Evolutionary conservation across 2,329 filamentous ascomycete species (phyloP).

Genomic region (Fusarium secorum): DNA sequence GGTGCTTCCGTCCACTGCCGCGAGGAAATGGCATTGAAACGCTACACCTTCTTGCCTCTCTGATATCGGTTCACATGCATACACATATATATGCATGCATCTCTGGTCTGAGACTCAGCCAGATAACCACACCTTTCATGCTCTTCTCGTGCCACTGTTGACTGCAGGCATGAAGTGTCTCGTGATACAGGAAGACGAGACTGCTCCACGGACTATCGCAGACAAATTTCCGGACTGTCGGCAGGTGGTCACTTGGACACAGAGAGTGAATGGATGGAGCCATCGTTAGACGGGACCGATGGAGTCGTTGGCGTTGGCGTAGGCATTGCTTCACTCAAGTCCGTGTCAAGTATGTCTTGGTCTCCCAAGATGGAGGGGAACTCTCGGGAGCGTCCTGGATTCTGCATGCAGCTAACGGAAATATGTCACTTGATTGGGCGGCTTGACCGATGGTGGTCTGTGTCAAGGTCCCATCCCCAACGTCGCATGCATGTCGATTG

Average conservation of each 20-base stretch:
- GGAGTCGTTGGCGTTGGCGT: background rate
- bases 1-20: slow-evolving; percentile 7
- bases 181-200: slow-evolving; percentile 16
- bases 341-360: background rate
- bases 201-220: slow-evolving; percentile 22
- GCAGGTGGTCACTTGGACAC: slow-evolving; percentile 28
- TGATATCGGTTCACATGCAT: background rate
- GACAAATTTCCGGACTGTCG: slow-evolving; percentile 25
- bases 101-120: slow-evolving; percentile 16
- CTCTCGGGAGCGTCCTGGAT: slow-evolving; percentile 31
- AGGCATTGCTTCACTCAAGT: background rate
- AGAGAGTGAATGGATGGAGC: slow-evolving; percentile 15
- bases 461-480: slow-evolving; percentile 1
- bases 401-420: slow-evolving; percentile 35
- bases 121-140: background rate
- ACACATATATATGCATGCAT: slow-evolving; percentile 4
- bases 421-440: slow-evolving; percentile 34
- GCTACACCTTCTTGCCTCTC: background rate
- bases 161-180: slow-evolving; percentile 16
- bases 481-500: slow-evolving; percentile 31
- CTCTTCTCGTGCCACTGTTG: background rate
- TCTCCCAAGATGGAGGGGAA: background rate
- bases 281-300: slow-evolving; percentile 22
- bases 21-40: background rate
- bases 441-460: slow-evolving; percentile 21